Percentiles rank a stretch among this genome's conserved stretches.
phyloP scores from a whole-genome alignment of 2,329 filamentous ascomycete species.

The Magnaporthiopsis poae region DNA sequence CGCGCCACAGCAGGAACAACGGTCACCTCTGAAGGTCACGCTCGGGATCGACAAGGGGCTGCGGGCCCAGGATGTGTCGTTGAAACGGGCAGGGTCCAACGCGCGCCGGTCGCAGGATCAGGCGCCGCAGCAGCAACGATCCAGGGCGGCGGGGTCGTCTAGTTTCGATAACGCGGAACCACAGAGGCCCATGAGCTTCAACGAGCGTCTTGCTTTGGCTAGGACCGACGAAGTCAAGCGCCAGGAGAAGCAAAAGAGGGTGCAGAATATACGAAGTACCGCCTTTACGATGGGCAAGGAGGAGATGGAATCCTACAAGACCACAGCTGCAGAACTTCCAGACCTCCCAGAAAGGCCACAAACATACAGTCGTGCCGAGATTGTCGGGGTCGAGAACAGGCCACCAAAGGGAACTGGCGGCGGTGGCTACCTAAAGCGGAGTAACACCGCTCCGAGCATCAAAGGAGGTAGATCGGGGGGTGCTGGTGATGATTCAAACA shows the following conservation, averaged over 20 bases:
- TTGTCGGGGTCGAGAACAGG: constrained; percentile 32
- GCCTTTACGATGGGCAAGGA: constrained; percentile 48
- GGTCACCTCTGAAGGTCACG: constrained; percentile 68
- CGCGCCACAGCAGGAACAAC: constrained; percentile 35
- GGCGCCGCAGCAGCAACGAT: constrained; percentile 17
- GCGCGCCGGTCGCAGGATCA: constrained; percentile 5
- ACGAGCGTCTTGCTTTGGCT: constrained; percentile 70
- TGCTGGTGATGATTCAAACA: constrained; percentile 1
- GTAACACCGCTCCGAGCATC: constrained; percentile 31
- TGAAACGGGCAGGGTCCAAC: constrained; percentile 42
- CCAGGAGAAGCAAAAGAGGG: constrained; percentile 40
- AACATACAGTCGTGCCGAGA: constrained; percentile 54
- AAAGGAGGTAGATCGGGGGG: not conserved
- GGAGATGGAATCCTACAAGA: constrained; percentile 52
- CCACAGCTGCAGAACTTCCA: constrained; percentile 44
- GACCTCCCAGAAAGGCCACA: constrained; percentile 37
- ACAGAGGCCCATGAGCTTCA: constrained; percentile 55
- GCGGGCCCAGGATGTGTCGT: constrained; percentile 68
- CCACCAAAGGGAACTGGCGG: constrained; percentile 3
- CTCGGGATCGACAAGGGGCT: constrained; percentile 86
- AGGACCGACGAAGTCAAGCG: constrained; percentile 45
- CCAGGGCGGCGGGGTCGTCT: not conserved
- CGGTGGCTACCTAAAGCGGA: constrained; percentile 28
- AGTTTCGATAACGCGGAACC: constrained; percentile 11
- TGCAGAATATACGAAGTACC: constrained; percentile 42